A percentile compares a stretch with the other conserved stretches of the same genome.
phyloP scores from a whole-genome alignment of 176 grass and related monocot species.

The Musa troglodytarum region DNA sequence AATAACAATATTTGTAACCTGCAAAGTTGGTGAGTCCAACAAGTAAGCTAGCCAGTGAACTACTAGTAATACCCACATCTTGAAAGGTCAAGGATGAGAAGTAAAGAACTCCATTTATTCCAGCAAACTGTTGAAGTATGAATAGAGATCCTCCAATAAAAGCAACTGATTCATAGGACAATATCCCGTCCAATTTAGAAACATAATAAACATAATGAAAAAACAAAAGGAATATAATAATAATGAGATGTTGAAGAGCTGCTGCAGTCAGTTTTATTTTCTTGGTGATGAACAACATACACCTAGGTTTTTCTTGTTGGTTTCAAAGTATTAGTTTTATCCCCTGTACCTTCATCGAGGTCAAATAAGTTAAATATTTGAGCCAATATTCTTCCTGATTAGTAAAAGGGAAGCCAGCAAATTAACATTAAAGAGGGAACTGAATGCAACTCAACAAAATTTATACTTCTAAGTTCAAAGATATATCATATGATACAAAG shows the following conservation, averaged over 20 bases:
- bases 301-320: no score
- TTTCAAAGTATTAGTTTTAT: no score
- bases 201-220: not conserved
- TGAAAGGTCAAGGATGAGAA: constrained; percentile 98
- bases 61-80: constrained; percentile 84
- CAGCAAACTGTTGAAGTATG: constrained; percentile 99
- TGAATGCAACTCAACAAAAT: no score
- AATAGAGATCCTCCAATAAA: constrained; percentile 92
- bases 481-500: not conserved
- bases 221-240: not conserved
- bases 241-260: not conserved
- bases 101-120: constrained; percentile 99
- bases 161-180: constrained; percentile 59
- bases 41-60: constrained; percentile 81
- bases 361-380: no score
- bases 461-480: no score
- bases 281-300: not conserved
- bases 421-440: no score
- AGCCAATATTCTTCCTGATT: no score
- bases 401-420: no score
- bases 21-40: constrained; percentile 93
- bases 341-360: no score
- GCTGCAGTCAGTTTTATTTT: not conserved
- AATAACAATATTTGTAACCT: constrained; percentile 39
- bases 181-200: constrained; percentile 12